phyloP scores from a whole-genome alignment of 2,329 filamentous ascomycete species.

The Helotiales sp. region DNA sequence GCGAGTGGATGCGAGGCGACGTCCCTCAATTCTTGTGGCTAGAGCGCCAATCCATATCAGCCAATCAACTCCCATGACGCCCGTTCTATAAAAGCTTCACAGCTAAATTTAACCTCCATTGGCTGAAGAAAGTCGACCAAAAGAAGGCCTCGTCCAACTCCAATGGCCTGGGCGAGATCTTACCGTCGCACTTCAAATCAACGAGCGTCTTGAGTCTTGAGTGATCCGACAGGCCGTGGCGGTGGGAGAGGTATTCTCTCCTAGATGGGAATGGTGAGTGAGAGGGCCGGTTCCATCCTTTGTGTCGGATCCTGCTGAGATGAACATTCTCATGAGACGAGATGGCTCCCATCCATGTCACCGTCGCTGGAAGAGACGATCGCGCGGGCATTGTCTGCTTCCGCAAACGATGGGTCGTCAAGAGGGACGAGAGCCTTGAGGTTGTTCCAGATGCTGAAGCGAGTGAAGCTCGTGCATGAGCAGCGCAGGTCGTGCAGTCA shows the following conservation, averaged over 20 bases:
- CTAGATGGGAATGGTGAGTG: background rate
- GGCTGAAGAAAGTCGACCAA: background rate
- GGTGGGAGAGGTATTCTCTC: background rate
- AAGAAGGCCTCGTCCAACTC: background rate
- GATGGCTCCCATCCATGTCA: background rate
- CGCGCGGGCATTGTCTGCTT: too few relatives aligned
- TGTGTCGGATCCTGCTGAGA: background rate
- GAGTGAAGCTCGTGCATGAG: slow-evolving; percentile 3
- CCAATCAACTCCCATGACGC: background rate
- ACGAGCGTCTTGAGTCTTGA: background rate
- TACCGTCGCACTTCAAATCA: background rate
- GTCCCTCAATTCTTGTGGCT: background rate
- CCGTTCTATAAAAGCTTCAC: background rate
- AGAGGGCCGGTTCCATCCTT: background rate
- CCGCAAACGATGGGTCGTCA: background rate
- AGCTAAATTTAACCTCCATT: background rate
- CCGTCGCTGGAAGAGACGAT: background rate
- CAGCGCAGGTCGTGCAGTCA: slow-evolving; percentile 1
- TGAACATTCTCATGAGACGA: background rate
- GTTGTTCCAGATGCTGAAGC: background rate
- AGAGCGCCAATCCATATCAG: background rate
- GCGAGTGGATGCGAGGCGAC: background rate
- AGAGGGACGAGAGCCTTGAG: background rate
- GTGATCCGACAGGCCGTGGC: background rate
- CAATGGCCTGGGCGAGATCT: background rate